A percentile compares a stretch with the other conserved stretches of the same genome.
phyloP scores from a whole-genome alignment of 257 asterid genomes.

The Primulina huaijiensis region DNA sequence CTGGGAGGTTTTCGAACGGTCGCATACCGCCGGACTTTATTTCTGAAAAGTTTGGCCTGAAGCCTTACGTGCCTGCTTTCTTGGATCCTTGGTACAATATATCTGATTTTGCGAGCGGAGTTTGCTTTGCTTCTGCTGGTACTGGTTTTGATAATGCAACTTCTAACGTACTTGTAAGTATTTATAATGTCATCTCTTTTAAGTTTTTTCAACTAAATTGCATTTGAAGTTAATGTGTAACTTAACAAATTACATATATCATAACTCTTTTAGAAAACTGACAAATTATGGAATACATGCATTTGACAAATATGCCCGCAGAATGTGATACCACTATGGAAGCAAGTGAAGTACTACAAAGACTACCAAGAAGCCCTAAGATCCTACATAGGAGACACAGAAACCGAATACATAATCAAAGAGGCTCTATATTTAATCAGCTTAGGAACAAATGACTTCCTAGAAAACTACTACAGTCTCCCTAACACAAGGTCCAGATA shows the following conservation, averaged over 20 bases:
- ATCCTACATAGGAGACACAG: slow-evolving; percentile 43
- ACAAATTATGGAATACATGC: no score
- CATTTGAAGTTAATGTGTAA: no score
- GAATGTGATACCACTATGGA: slow-evolving; percentile 92
- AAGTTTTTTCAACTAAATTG: no score
- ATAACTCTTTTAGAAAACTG: no score
- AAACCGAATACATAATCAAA: slow-evolving; percentile 38
- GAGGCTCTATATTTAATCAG: slow-evolving; percentile 74
- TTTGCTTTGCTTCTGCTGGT: slow-evolving; percentile 92
- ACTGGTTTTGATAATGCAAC: slow-evolving; percentile 80
- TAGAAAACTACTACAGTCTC: slow-evolving; percentile 77
- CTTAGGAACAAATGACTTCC: slow-evolving; percentile 87
- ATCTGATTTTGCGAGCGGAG: slow-evolving; percentile 72
- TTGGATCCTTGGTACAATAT: slow-evolving; percentile 63
- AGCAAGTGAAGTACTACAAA: slow-evolving; percentile 71
- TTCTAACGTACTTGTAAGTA: slow-evolving; percentile 74
- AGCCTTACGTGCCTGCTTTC: slow-evolving; percentile 88
- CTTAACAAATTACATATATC: no score
- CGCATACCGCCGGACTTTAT: slow-evolving; percentile 82
- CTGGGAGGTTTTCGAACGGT: slow-evolving; percentile 86
- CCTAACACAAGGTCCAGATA: slow-evolving; percentile 46
- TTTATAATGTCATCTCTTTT: no score
- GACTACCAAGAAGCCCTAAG: slow-evolving; percentile 54
- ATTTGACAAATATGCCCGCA: slow-evolving; percentile 25
- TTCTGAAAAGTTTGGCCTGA: slow-evolving; percentile 70